Base-by-base conservation (phyloP, 768 basidiomycete genomes). In the Clitopilus hobsonii region DNA sequence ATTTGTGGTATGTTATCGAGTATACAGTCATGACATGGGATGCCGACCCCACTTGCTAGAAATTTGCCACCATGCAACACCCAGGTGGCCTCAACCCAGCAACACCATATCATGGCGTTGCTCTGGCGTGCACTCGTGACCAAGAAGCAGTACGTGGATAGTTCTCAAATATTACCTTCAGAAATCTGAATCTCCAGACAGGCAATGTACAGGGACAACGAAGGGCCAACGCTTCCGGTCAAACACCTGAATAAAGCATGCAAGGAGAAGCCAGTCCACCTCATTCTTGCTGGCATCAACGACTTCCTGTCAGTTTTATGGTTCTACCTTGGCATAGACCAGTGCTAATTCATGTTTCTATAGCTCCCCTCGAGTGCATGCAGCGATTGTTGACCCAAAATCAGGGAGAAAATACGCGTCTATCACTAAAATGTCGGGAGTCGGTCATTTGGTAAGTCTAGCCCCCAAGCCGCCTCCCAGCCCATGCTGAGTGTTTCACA, bases 181-280 rank as follows among this genome's bases (percentile, higher is more conserved):
- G 5, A 18, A 20, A 16, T 23, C 22, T 16, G 49, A 24, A 13
- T 11, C 18, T 5, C 45, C 36, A 23, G 25, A 23, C 50, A 86
- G 85, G 78, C 76, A 1, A 88, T 88, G 85, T 88, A 87, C 60
- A 65, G 72, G 36, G 86, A 88, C 54, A 65, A 67, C 23, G 76
- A 80, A 4, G 86, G 85, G 2, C 70, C 81, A 1, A 74, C 72
- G 11, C 77, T 74, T 55, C 83, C 85, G 5, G 74, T 87, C 6
- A 63, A 71, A 36, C 74, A 73, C 6, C 60, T 88, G 52, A 71
- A 76, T 57, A 59, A 64, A 38, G 49, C 71, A 1, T 81, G 78
- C 53, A 47, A 60, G 10, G 60, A 55, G 20, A 68, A 74, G 6
- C 82, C 82, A 0, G 68, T 85, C 0, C 83, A 84, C 59, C 66